A percentile compares a stretch with the other conserved stretches of the same genome.
Evolutionary conservation across 2,329 filamentous ascomycete species (phyloP).

Genomic region (Microascus cirrosus): DNA sequence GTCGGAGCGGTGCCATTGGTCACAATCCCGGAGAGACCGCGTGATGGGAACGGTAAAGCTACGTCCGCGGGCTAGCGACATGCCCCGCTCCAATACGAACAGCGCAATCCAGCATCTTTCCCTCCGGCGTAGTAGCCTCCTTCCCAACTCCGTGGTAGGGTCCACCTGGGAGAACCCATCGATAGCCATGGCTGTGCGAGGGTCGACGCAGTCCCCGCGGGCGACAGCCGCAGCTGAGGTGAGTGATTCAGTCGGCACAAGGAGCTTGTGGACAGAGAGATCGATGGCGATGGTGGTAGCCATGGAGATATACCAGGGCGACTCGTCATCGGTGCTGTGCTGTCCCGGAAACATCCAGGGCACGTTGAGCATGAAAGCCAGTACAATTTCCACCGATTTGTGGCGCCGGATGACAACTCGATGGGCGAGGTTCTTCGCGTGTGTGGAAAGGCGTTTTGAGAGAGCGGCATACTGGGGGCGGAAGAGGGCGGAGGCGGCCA

Average conservation of each 20-base stretch:
- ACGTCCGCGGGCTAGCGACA: conserved; percentile 58
- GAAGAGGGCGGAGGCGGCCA: conserved; percentile 58
- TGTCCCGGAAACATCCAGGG: conserved; percentile 63
- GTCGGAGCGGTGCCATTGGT: conserved; percentile 55
- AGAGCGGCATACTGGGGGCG: conserved; percentile 51
- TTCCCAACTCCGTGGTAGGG: conserved; percentile 46
- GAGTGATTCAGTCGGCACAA: conserved; percentile 39
- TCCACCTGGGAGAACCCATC: conserved; percentile 59
- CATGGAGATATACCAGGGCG: conserved; percentile 59
- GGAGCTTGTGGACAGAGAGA: conserved; percentile 57
- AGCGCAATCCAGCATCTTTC: conserved; percentile 62
- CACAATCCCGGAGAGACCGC: conserved; percentile 53
- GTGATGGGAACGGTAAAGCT: conserved; percentile 59
- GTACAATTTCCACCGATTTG: conserved; percentile 61
- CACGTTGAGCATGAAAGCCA: conserved; percentile 66
- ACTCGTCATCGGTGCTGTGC: conserved; percentile 62
- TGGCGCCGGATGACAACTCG: conserved; percentile 49
- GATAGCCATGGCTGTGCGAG: conserved; percentile 50
- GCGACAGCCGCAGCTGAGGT: conserved; percentile 35
- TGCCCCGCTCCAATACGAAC: conserved; percentile 61
- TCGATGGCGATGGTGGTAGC: conserved; percentile 60
- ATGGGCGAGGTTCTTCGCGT: conserved; percentile 51
- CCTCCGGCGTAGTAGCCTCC: conserved; percentile 49
- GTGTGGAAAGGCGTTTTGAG: conserved; percentile 53
- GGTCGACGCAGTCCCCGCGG: conserved; percentile 57